These are phyloP conservation scores for Kazachstania bromeliacearum DNA, from an alignment of 805 yeast genomes.

Conservation along the genomic window DNA sequence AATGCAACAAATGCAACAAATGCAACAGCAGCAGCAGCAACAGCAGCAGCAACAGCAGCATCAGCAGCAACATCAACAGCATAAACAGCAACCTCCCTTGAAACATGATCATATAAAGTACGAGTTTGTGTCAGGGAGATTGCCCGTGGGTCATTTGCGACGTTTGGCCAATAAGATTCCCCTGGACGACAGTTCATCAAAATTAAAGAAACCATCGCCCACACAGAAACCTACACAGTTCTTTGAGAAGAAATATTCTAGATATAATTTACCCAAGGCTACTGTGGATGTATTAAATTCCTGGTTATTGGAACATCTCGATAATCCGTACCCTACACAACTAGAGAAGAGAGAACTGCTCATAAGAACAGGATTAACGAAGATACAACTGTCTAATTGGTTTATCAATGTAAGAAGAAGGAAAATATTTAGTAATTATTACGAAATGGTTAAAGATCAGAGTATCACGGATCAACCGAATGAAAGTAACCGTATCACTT, in stretches of 20 bases:
- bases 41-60: no score
- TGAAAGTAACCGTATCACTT: background rate
- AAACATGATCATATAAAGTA: no score
- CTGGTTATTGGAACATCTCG: conserved; percentile 67
- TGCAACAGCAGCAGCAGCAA: no score
- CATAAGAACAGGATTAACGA: conserved; percentile 65
- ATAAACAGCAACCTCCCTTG: no score
- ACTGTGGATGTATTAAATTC: conserved; percentile 61
- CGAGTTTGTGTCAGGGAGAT: no score
- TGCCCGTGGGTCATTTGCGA: no score
- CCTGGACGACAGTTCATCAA: no score
- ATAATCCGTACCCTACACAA: conserved; percentile 79
- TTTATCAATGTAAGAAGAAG: conserved; percentile 79
- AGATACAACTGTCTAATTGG: conserved; percentile 80
- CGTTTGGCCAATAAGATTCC: no score
- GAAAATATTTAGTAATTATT: conserved; percentile 38
- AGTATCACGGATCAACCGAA: background rate
- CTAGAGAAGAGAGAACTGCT: conserved; percentile 65
- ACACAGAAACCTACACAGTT: no score
- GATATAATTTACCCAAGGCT: conserved; percentile 72
- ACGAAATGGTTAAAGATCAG: conserved; percentile 11
- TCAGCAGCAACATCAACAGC: no score
- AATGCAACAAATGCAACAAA: no score
- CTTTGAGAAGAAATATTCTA: conserved; percentile 14
- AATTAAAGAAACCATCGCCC: no score